phyloP scores from a whole-genome alignment of 2,329 filamentous ascomycete species.

The Cladosporium sp. region DNA sequence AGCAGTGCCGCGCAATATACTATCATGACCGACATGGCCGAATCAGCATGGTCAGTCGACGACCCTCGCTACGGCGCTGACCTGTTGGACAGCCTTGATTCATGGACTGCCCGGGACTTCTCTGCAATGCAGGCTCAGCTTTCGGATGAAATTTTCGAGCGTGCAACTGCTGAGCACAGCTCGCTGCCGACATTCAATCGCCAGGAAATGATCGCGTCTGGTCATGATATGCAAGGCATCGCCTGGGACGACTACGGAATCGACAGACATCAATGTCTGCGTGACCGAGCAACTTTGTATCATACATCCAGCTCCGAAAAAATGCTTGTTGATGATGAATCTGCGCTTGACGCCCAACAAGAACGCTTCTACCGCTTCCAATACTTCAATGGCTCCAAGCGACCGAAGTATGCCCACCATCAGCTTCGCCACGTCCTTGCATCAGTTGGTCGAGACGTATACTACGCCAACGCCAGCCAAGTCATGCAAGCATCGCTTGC shows the following conservation, averaged over 20 bases:
- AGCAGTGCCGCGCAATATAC: slow-evolving; percentile 9
- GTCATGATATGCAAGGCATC: slow-evolving; percentile 37
- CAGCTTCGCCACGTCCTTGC: slow-evolving; percentile 62
- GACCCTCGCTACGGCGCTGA: slow-evolving; percentile 14
- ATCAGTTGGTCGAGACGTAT: slow-evolving; percentile 56
- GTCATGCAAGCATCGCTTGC: slow-evolving; percentile 54
- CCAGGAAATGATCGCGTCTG: neutral
- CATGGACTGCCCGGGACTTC: neutral
- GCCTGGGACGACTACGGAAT: slow-evolving; percentile 37
- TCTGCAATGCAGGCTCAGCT: neutral
- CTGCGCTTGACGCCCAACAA: slow-evolving; percentile 2
- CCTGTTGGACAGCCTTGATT: slow-evolving; percentile 2
- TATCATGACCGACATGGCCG: slow-evolving; percentile 12
- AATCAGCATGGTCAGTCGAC: slow-evolving; percentile 16
- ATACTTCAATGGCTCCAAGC: slow-evolving; percentile 44
- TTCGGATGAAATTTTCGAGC: neutral
- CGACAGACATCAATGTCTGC: slow-evolving; percentile 25
- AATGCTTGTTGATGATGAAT: neutral
- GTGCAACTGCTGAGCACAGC: neutral
- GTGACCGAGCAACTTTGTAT: neutral
- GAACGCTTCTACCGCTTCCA: slow-evolving; percentile 34
- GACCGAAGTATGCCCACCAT: slow-evolving; percentile 58
- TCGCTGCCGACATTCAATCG: slow-evolving; percentile 1
- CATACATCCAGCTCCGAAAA: neutral
- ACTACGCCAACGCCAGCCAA: slow-evolving; percentile 53